These are phyloP conservation scores for Trapa bicornis DNA, from an alignment of 345 rosid genomes.

Conservation along the genomic window DNA sequence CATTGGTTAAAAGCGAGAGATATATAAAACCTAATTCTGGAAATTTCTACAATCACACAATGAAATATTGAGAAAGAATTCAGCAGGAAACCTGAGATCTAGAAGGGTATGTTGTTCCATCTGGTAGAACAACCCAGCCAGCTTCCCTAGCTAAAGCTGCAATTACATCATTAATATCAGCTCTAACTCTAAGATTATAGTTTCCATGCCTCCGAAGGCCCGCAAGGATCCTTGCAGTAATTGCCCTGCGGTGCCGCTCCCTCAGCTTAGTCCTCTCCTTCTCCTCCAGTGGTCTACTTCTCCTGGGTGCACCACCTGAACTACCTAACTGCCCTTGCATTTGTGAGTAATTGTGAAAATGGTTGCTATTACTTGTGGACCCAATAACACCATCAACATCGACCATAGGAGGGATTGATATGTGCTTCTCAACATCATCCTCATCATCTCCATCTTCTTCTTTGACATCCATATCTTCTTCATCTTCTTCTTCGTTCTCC, in stretches of 20 bases:
- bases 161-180: slow-evolving; percentile 96
- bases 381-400: slow-evolving; percentile 34
- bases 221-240: slow-evolving; percentile 93
- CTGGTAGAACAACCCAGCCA: slow-evolving; percentile 99
- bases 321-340: slow-evolving; percentile 67
- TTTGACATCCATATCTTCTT: slow-evolving; percentile 80
- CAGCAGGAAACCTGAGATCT: slow-evolving; percentile 57
- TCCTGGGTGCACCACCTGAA: slow-evolving; percentile 69
- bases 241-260: slow-evolving; percentile 93
- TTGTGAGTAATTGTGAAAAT: slow-evolving; percentile 49
- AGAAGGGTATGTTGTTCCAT: slow-evolving; percentile 97
- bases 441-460: slow-evolving; percentile 67
- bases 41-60: neutral
- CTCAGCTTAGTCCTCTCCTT: slow-evolving; percentile 95
- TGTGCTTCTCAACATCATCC: slow-evolving; percentile 40
- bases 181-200: slow-evolving; percentile 96
- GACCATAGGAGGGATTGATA: slow-evolving; percentile 27
- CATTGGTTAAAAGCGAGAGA: neutral
- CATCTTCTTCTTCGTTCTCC: slow-evolving; percentile 82
- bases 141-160: slow-evolving; percentile 99
- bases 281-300: slow-evolving; percentile 80
- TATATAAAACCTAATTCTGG: neutral
- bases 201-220: slow-evolving; percentile 95
- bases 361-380: slow-evolving; percentile 34
- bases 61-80: neutral